These are phyloP conservation scores for Podospora sp. DNA, from an alignment of 495 filamentous ascomycete genomes.

Conservation along the genomic window DNA sequence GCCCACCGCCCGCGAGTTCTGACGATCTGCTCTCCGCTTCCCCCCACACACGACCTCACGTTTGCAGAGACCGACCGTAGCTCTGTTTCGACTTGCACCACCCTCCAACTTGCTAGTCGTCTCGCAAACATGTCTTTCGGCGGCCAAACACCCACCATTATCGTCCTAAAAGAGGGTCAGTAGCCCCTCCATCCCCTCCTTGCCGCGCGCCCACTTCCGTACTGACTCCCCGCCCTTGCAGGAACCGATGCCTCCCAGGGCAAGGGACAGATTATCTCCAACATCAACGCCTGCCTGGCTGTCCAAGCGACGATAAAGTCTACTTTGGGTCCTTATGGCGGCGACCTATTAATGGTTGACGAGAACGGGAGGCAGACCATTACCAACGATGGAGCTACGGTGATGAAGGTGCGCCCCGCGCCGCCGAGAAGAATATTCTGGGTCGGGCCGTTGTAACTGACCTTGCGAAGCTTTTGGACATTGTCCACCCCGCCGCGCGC, in stretches of 20 bases:
- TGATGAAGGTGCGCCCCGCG: constrained; percentile 80
- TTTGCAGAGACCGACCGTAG: constrained; percentile 23
- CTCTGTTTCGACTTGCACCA: not conserved
- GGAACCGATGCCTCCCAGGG: constrained; percentile 97
- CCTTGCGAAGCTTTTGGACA: constrained; percentile 78
- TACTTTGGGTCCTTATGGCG: constrained; percentile 96
- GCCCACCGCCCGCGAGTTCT: constrained; percentile 12
- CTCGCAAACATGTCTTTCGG: constrained; percentile 80
- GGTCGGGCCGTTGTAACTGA: constrained; percentile 30
- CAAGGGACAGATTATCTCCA: constrained; percentile 94
- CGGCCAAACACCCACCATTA: constrained; percentile 97
- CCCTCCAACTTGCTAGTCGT: not conserved
- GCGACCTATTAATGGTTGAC: constrained; percentile 94
- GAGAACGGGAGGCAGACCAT: constrained; percentile 94
- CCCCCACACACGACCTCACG: constrained; percentile 8
- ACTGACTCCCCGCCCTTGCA: constrained; percentile 44
- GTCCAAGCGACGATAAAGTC: constrained; percentile 94
- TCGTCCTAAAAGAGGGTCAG: constrained; percentile 96
- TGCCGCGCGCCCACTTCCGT: constrained; percentile 6
- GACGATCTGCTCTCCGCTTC: constrained; percentile 17
- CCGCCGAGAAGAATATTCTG: not conserved
- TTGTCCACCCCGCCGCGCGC: constrained; percentile 95
- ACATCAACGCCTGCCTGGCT: constrained; percentile 98
- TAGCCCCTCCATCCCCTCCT: constrained; percentile 43
- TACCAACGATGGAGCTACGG: constrained; percentile 97